Conservation (phyloP, 2,329 filamentous ascomycete species). For the Annulohypoxylon truncatum region DNA sequence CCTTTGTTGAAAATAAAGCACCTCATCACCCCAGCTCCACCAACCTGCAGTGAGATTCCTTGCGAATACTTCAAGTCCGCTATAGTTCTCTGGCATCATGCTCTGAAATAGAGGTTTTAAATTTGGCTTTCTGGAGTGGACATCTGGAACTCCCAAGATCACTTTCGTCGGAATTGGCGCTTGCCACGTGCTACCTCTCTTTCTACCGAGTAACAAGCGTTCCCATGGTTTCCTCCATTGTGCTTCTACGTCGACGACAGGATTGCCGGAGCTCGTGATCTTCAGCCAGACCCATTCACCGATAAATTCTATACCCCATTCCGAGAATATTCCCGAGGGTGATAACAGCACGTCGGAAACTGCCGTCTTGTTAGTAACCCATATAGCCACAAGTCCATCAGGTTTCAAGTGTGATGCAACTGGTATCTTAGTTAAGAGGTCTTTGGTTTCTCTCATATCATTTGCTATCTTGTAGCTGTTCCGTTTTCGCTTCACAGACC, state of each 20-base stretch:
- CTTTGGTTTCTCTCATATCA: constrained; percentile 59
- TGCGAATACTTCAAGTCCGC: constrained; percentile 80
- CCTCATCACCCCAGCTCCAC: constrained; percentile 84
- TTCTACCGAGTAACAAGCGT: constrained; percentile 71
- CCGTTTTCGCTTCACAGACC: constrained; percentile 73
- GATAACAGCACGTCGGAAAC: constrained; percentile 66
- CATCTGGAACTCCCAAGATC: constrained; percentile 76
- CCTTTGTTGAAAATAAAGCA: constrained; percentile 73
- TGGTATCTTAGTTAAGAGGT: constrained; percentile 66
- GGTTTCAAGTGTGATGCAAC: constrained; percentile 64
- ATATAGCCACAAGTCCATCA: constrained; percentile 73
- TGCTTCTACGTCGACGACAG: constrained; percentile 70
- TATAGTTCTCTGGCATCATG: constrained; percentile 63
- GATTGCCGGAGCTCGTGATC: constrained; percentile 72
- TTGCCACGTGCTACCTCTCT: constrained; percentile 49
- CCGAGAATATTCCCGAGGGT: constrained; percentile 69
- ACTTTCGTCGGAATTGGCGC: constrained; percentile 62
- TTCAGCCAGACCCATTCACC: constrained; percentile 87
- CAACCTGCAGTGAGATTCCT: constrained; percentile 79
- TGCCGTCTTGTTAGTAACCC: constrained; percentile 80
- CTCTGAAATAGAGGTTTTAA: constrained; percentile 69
- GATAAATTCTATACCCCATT: constrained; percentile 73
- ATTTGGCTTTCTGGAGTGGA: constrained; percentile 84
- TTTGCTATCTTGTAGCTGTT: constrained; percentile 61
- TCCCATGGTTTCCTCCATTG: constrained; percentile 82